Percentiles rank a stretch among this genome's conserved stretches.
phyloP scores from a whole-genome alignment of 129 eudicot species.

The Dittrichia graveolens region DNA sequence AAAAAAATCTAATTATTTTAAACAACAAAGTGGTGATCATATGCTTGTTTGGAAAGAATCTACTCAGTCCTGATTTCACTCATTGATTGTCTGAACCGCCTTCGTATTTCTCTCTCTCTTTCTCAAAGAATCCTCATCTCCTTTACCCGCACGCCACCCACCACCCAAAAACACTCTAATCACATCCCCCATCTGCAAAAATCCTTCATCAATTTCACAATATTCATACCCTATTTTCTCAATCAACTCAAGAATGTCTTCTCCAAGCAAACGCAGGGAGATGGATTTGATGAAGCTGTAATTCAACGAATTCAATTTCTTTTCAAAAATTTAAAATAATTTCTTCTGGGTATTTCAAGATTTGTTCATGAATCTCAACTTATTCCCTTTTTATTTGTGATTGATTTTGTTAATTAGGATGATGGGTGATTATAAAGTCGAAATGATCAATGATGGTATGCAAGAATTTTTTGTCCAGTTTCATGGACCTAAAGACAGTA shows the following conservation, averaged over 20 bases:
- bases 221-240: neutral
- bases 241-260: conserved; percentile 50
- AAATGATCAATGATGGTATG: conserved; percentile 94
- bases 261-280: conserved; percentile 86
- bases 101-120: conserved; percentile 3
- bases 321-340: neutral
- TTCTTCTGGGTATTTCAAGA: neutral
- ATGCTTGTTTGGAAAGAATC: conserved; percentile 22
- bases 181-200: conserved; percentile 10
- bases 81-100: conserved; percentile 46
- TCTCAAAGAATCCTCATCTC: conserved; percentile 35
- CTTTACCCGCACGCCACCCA: conserved; percentile 37
- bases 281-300: conserved; percentile 96
- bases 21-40: too few relatives aligned
- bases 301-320: neutral
- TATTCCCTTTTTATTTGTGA: neutral
- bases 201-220: neutral
- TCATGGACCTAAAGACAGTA: conserved; percentile 92
- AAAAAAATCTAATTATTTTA: too few relatives aligned
- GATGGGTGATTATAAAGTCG: conserved; percentile 98
- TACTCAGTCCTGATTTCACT: conserved; percentile 34
- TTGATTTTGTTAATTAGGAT: conserved; percentile 57
- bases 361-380: conserved; percentile 13
- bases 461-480: conserved; percentile 88
- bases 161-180: conserved; percentile 26